A percentile compares a stretch with the other conserved stretches of the same genome.
phyloP scores from a whole-genome alignment of 768 basidiomycete genomes.

The Inosperma sp. region DNA sequence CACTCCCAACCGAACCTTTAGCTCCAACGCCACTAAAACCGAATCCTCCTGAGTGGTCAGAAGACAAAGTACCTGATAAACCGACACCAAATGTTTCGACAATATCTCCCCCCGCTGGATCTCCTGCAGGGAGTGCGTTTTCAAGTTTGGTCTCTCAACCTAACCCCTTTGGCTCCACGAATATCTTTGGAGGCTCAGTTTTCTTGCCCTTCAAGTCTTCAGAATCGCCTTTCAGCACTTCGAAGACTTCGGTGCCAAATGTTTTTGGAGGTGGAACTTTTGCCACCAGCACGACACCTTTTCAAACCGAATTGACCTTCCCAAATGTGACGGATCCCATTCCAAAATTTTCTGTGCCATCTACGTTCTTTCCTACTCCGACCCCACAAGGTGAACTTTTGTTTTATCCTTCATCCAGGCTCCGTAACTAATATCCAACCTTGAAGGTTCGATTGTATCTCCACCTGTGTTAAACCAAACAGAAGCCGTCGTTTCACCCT shows the following conservation, averaged over 20 bases:
- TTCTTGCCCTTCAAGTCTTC: conserved; percentile 20
- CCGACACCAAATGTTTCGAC: conserved; percentile 18
- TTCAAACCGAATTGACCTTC: too few relatives aligned
- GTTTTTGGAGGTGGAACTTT: conserved; percentile 6
- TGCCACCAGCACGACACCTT: too few relatives aligned
- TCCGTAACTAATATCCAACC: too few relatives aligned
- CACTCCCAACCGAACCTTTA: conserved; percentile 12
- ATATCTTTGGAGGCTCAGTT: conserved; percentile 20
- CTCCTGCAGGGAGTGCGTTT: conserved; percentile 35
- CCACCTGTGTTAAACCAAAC: too few relatives aligned
- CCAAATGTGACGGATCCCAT: too few relatives aligned
- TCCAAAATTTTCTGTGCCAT: background rate
- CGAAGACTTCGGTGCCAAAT: conserved; percentile 4
- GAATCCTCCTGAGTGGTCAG: conserved; percentile 17
- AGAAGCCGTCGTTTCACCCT: too few relatives aligned
- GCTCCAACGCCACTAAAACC: conserved; percentile 18
- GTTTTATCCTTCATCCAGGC: too few relatives aligned
- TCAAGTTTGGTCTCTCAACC: conserved; percentile 35
- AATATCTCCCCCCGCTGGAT: conserved; percentile 10
- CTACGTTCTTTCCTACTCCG: too few relatives aligned
- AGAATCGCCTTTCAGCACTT: conserved; percentile 7
- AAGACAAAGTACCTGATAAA: conserved; percentile 9
- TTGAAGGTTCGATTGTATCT: too few relatives aligned
- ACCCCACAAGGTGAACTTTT: too few relatives aligned
- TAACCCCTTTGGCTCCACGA: conserved; percentile 34